Evolutionary conservation across 176 grass and related monocot species (phyloP).

Genomic region (Cocos nucifera): DNA sequence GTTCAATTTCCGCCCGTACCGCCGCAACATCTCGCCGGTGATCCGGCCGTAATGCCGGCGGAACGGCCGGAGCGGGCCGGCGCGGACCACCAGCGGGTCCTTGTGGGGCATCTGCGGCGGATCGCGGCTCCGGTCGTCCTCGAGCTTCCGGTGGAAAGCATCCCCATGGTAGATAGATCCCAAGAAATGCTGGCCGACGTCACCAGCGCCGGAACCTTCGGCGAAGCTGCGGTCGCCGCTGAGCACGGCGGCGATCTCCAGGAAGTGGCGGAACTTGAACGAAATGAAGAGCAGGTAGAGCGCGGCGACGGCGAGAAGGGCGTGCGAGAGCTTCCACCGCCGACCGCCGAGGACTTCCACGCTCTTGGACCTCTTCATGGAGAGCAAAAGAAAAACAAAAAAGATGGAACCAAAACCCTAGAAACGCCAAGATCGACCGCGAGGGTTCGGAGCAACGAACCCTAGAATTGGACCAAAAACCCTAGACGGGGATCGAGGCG

Average conservation of each 20-base stretch:
- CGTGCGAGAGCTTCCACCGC: neutral
- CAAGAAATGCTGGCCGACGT: too few relatives aligned
- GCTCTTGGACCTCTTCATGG: constrained; percentile 47
- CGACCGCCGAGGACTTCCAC: constrained; percentile 2
- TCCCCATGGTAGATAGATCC: too few relatives aligned
- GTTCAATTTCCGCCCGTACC: neutral
- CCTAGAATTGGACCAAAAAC: too few relatives aligned
- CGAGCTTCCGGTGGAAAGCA: constrained; percentile 9
- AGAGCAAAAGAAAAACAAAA: neutral
- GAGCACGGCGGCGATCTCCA: constrained; percentile 1
- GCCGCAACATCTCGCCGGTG: constrained; percentile 52
- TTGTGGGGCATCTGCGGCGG: neutral
- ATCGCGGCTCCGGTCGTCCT: constrained; percentile 8
- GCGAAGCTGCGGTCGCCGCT: neutral
- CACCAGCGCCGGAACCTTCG: neutral
- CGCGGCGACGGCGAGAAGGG: constrained; percentile 17
- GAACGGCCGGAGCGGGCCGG: neutral
- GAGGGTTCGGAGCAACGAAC: too few relatives aligned
- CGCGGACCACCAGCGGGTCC: constrained; percentile 11
- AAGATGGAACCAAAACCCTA: too few relatives aligned
- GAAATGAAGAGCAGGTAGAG: constrained; percentile 55
- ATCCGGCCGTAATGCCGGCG: constrained; percentile 44
- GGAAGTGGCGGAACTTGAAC: constrained; percentile 39
- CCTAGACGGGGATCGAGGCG: too few relatives aligned
- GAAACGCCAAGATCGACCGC: too few relatives aligned